Evolutionary conservation across 805 yeast genomes (phyloP), one percentile per base, ranked within the genome.

Genomic region (Middelhovenomyces tepae): DNA sequence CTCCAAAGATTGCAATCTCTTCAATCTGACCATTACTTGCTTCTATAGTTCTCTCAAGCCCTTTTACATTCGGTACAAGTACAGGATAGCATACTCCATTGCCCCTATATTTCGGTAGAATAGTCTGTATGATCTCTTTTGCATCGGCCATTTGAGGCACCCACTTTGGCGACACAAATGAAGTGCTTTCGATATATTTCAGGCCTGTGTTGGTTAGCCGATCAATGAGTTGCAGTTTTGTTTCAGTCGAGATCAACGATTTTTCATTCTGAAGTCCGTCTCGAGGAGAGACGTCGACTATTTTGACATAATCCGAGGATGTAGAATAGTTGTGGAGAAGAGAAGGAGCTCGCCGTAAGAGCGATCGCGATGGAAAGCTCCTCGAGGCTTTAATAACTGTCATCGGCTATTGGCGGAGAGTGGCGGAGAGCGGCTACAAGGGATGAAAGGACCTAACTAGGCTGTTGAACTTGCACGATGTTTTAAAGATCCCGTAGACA

Each of bases 131-230:
- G 4, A 53, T 34, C n/a, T 40, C 38, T 14, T 36, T 31, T 13
- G 50, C 42, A 31, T 53, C 58, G 6, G 47, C 52, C 58, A 53
- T 53, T 31, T 52, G 57, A 14, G 58, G 58, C 5, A 53, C 57
- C 58, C 58, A 53, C 32, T 53, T 53, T 8, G 58, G 58, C 7
- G 58, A 51, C 10, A 53, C 58, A 39, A 53, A 53, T 2, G 58
- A 42, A 5, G 58, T 50, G 3, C 40, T 45, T 32, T 53, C 58
- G 13, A 53, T 43, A 9, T 29, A 39, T 27, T 31, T 31, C 11
- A 53, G 27, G 7, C 57, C 56, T n/a, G 49, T 31, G 2, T 30
- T 11, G 5, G 46, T 46, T 9, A 53, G 44, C 7, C 47, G 40
- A 25, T 42, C 42, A 10, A 53, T 47, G 16, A 53, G 51, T 14